phyloP scores from a whole-genome alignment of 192 early-diverging fungal species.

The Cladochytrium replicatum region DNA sequence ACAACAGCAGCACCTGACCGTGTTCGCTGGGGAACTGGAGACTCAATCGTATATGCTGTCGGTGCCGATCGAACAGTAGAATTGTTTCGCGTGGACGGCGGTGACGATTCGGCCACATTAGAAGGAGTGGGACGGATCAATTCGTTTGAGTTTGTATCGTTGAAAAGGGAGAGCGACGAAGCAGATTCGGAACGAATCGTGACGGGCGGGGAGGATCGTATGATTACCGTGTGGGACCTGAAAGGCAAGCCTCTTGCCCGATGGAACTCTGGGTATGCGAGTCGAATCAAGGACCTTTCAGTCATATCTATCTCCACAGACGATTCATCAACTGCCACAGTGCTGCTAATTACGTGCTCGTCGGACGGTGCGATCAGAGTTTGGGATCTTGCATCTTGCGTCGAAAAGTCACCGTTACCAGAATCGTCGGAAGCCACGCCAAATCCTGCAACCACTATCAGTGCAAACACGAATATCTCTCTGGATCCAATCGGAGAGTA shows the following conservation, averaged over 20 bases:
- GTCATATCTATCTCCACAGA: constrained; percentile 7
- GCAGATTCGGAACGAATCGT: constrained; percentile 16
- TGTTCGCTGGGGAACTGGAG: too few relatives aligned
- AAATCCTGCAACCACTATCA: too few relatives aligned
- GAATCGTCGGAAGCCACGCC: too few relatives aligned
- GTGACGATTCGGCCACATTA: constrained; percentile 11
- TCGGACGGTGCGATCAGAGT: constrained; percentile 35
- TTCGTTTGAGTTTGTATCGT: constrained; percentile 16
- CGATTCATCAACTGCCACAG: neutral
- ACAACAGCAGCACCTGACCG: too few relatives aligned
- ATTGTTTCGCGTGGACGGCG: constrained; percentile 14
- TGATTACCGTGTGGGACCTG: constrained; percentile 14
- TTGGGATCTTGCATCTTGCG: constrained; percentile 41
- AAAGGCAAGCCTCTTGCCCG: constrained; percentile 3
- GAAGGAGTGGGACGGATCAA: constrained; percentile 17
- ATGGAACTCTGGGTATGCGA: constrained; percentile 22
- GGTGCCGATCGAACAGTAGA: constrained; percentile 23
- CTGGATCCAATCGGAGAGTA: too few relatives aligned
- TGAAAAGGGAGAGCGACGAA: neutral
- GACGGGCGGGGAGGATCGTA: constrained; percentile 27
- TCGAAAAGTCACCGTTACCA: too few relatives aligned
- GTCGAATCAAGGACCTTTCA: constrained; percentile 36
- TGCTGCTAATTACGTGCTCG: constrained; percentile 29
- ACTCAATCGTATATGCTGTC: constrained; percentile 25
- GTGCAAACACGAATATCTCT: too few relatives aligned